These are phyloP conservation scores for Stemphylium beticola DNA, from an alignment of 2,329 filamentous ascomycete species.

Conservation along the genomic window DNA sequence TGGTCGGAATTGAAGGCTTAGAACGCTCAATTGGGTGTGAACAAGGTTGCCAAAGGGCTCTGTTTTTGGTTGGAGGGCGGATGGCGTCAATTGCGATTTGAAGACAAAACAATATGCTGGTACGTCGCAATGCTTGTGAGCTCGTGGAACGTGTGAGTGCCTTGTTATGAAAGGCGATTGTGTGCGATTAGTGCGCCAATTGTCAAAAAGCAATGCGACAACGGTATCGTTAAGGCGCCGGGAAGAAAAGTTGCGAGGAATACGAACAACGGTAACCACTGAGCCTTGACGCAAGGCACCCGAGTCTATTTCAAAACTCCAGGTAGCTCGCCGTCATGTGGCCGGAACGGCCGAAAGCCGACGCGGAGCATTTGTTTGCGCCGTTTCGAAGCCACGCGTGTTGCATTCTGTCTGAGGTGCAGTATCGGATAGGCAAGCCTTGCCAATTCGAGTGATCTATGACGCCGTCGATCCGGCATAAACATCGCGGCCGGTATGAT, in stretches of 20 bases:
- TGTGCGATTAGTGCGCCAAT: not conserved
- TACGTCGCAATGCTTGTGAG: not conserved
- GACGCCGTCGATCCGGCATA: conserved; percentile 35
- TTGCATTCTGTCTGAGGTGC: conserved; percentile 40
- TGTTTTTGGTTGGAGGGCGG: not conserved
- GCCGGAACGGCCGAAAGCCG: conserved; percentile 21
- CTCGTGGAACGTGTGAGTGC: not conserved
- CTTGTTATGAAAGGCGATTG: not conserved
- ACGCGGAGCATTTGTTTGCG: conserved; percentile 24
- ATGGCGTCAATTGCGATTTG: not conserved
- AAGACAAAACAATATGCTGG: not conserved
- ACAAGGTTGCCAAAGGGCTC: not conserved
- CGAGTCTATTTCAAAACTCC: conserved; percentile 12
- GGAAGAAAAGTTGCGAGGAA: conserved; percentile 9
- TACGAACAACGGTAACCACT: conserved; percentile 4
- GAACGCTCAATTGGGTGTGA: not conserved
- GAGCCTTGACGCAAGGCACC: conserved; percentile 1
- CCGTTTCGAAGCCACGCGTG: conserved; percentile 31
- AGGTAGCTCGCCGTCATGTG: conserved; percentile 1
- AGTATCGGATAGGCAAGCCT: conserved; percentile 38
- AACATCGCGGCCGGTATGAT: conserved; percentile 4
- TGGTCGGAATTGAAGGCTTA: not conserved
- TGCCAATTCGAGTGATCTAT: conserved; percentile 45
- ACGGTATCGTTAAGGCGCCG: conserved; percentile 5
- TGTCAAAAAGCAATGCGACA: conserved; percentile 3